These are phyloP conservation scores for Picea engelmannii DNA, from an alignment of 83 land plant genomes.

Conservation along the genomic window DNA sequence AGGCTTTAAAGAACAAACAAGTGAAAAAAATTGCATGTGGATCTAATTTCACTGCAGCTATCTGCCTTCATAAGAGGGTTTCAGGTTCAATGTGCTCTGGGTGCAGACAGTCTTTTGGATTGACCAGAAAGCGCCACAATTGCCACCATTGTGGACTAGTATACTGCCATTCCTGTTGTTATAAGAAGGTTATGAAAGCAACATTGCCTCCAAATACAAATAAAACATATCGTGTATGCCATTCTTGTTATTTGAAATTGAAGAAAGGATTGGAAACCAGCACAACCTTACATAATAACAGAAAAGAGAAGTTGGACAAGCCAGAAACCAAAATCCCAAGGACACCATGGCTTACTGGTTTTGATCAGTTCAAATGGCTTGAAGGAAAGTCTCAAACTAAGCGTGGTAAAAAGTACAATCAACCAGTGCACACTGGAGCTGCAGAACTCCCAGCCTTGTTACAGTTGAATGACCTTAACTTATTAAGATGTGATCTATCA, in stretches of 20 bases:
- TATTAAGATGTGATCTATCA: constrained; percentile 44
- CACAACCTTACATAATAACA: not conserved
- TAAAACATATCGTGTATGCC: constrained; percentile 79
- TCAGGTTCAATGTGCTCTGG: constrained; percentile 67
- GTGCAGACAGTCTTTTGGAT: constrained; percentile 78
- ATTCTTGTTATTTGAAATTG: constrained; percentile 65
- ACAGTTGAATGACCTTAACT: constrained; percentile 45
- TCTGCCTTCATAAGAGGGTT: constrained; percentile 79
- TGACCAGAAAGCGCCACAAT: constrained; percentile 72
- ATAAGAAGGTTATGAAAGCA: constrained; percentile 60
- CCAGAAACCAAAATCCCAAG: constrained; percentile 40
- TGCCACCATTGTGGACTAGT: constrained; percentile 78
- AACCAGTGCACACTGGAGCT: constrained; percentile 25
- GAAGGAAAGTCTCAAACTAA: constrained; percentile 34
- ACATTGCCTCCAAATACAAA: constrained; percentile 73
- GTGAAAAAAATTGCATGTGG: constrained; percentile 80
- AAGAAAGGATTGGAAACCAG: constrained; percentile 48
- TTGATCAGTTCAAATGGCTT: constrained; percentile 40
- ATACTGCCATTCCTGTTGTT: constrained; percentile 73
- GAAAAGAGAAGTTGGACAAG: constrained; percentile 32
- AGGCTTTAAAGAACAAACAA: constrained; percentile 72
- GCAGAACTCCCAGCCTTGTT: constrained; percentile 44
- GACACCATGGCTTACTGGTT: constrained; percentile 30
- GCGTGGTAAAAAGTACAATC: constrained; percentile 26
- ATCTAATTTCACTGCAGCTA: constrained; percentile 66